phyloP scores from a whole-genome alignment of 208 protist species.

The Zelonia costaricensis region DNA sequence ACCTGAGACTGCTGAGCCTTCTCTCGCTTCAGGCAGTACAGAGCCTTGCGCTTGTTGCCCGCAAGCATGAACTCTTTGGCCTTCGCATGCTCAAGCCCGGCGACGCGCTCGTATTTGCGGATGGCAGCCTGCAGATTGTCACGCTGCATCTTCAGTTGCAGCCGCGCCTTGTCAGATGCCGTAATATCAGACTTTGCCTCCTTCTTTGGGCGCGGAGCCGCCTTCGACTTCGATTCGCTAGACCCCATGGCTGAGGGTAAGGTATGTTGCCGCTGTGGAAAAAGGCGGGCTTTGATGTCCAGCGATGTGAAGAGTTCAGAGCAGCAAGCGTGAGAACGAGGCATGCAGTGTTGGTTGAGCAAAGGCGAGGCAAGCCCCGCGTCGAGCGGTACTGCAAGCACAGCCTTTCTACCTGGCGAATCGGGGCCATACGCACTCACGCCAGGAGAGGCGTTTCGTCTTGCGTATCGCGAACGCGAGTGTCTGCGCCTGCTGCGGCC shows the following conservation, averaged over 20 bases:
- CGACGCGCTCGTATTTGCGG: slow-evolving; percentile 66
- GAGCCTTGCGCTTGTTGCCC: slow-evolving; percentile 72
- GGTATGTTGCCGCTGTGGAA: no score
- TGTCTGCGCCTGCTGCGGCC: no score
- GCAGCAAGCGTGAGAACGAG: no score
- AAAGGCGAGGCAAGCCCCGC: no score
- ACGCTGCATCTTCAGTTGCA: slow-evolving; percentile 86
- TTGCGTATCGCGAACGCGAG: no score
- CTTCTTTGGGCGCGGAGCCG: not conserved
- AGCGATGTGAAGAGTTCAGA: no score
- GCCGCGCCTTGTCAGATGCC: slow-evolving; percentile 56
- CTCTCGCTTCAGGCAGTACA: slow-evolving; percentile 85
- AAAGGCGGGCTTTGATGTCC: no score
- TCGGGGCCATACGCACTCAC: no score
- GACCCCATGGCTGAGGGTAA: slow-evolving; percentile 14
- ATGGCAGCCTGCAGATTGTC: slow-evolving; percentile 73
- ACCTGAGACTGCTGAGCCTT: slow-evolving; percentile 63
- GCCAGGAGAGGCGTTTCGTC: no score
- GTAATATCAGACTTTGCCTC: slow-evolving; percentile 45
- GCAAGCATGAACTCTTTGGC: slow-evolving; percentile 61
- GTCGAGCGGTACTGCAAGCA: no score
- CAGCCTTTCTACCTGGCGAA: no score
- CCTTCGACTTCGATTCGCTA: slow-evolving; percentile 12
- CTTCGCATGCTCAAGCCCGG: slow-evolving; percentile 49
- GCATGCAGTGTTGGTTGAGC: no score